phyloP scores from a whole-genome alignment of 2,329 filamentous ascomycete genomes.

The Claviceps sorghi region DNA sequence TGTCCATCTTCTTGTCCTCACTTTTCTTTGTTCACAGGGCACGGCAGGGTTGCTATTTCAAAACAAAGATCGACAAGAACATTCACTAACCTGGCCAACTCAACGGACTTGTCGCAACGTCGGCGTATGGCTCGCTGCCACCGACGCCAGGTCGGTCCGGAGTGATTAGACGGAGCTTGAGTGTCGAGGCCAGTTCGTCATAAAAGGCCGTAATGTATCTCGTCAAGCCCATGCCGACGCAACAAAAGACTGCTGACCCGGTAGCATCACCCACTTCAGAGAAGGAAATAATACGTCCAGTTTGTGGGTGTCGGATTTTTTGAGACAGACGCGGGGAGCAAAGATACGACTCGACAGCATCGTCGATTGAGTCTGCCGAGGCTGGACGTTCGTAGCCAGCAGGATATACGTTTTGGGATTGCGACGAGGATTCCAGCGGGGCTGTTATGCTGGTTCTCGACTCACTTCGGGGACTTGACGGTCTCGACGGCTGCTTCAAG shows the following conservation, averaged over 20 bases:
- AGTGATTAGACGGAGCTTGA: slow-evolving; percentile 82
- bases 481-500: slow-evolving; percentile 42
- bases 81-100: slow-evolving; percentile 71
- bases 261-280: slow-evolving; percentile 91
- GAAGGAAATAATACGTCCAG: slow-evolving; percentile 79
- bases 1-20: no score
- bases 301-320: slow-evolving; percentile 73
- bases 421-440: slow-evolving; percentile 11
- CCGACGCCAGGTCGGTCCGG: slow-evolving; percentile 89
- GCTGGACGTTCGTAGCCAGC: slow-evolving; percentile 56
- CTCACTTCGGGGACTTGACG: slow-evolving; percentile 27
- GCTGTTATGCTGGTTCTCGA: slow-evolving; percentile 17
- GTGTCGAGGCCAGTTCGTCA: slow-evolving; percentile 78
- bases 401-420: slow-evolving; percentile 16
- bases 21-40: background rate
- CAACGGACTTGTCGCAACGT: slow-evolving; percentile 71
- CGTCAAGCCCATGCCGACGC: slow-evolving; percentile 93
- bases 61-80: background rate
- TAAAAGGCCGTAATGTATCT: slow-evolving; percentile 95
- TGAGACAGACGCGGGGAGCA: slow-evolving; percentile 73
- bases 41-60: background rate
- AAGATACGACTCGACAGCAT: slow-evolving; percentile 75
- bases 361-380: slow-evolving; percentile 76
- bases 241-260: slow-evolving; percentile 87
- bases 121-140: slow-evolving; percentile 72